Evolutionary conservation across 306 rosid genomes (phyloP), one percentile per base, ranked within the genome.

Genomic region (Fragaria nilgerrensis): DNA sequence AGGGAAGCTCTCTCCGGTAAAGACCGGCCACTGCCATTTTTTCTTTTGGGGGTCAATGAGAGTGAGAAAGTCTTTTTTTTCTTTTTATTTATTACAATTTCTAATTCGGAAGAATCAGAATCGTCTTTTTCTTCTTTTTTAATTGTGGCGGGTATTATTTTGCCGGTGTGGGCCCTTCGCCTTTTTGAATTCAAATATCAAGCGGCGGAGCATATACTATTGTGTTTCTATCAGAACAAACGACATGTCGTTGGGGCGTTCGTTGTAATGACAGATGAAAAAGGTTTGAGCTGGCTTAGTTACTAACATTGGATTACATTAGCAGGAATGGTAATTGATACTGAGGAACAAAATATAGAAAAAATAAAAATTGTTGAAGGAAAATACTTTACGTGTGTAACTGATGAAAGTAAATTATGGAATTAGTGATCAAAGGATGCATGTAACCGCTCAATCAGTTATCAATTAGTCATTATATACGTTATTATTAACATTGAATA

Each of bases 1-100:
- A 83, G 45, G 97, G 97, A 29, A 91, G 92, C 73, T 61, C 77
- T 78, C 94, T 81, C 53, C 97, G 90, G 83, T 82, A 89, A 11
- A 91, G 45, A 64, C 94, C 79, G 1, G 88, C 80, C 63, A 81
- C 76, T 39, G 97, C 90, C 92, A 82, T 81, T 7, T 81, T 29
- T 7, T n/a, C 9, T 36, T 56, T 53, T 0, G 25, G 16, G 17
- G 22, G 9, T 27, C 29, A 17, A 48, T 2, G 20, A 52, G 58
- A 29, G 29, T 4, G 20, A 52, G 58, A 34, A n/a, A 9, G 5
- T 22, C 61, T 8, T 52, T 5, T 3, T 0, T 32, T 32, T n/a
- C n/a, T 32, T 3, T 3, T 0, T 32, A 1, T 0, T 32, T 32
- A 32, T 32, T 32, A 32, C 5, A 50, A 50, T 50, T 50, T 17